A percentile compares a stretch with the other conserved stretches of the same genome.
These are phyloP conservation scores for Macrophomina phaseolina DNA, from an alignment of 2,329 filamentous ascomycete genomes.

Conservation along the genomic window DNA sequence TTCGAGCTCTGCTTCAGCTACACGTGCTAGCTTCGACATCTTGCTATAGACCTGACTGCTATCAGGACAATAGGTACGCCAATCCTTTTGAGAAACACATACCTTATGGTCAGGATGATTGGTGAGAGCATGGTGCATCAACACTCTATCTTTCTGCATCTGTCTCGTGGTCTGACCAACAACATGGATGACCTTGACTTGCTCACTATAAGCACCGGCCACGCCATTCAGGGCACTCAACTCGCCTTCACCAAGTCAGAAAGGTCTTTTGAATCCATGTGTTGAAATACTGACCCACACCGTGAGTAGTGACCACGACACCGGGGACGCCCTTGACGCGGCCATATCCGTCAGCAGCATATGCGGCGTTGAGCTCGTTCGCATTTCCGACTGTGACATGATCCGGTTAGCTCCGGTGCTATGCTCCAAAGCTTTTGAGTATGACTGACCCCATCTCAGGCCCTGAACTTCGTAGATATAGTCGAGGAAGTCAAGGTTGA, in stretches of 20 bases:
- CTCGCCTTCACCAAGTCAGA: conserved; percentile 38
- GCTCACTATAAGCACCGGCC: conserved; percentile 51
- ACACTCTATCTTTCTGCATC: conserved; percentile 51
- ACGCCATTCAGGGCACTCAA: conserved; percentile 53
- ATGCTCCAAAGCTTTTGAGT: neutral
- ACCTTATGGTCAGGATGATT: conserved; percentile 48
- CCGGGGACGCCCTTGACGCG: conserved; percentile 54
- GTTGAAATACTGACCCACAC: conserved; percentile 53
- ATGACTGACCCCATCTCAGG: conserved; percentile 42
- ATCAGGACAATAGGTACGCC: neutral
- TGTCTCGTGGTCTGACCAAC: conserved; percentile 51
- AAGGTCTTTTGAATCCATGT: neutral
- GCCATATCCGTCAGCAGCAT: conserved; percentile 64
- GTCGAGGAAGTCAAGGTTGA: conserved; percentile 54
- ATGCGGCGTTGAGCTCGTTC: conserved; percentile 65
- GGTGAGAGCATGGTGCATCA: conserved; percentile 54
- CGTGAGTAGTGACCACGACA: conserved; percentile 64
- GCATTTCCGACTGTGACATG: conserved; percentile 53
- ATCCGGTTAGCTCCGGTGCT: neutral
- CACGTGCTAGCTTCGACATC: conserved; percentile 44
- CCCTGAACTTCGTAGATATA: conserved; percentile 48
- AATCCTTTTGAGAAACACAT: neutral
- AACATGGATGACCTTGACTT: conserved; percentile 53
- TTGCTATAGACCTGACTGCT: conserved; percentile 44
- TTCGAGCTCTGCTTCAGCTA: conserved; percentile 49